A percentile compares a stretch with the other conserved stretches of the same genome.
phyloP scores from a whole-genome alignment of 2,329 filamentous ascomycete species.

The Scopulariopsis brevicaulis region DNA sequence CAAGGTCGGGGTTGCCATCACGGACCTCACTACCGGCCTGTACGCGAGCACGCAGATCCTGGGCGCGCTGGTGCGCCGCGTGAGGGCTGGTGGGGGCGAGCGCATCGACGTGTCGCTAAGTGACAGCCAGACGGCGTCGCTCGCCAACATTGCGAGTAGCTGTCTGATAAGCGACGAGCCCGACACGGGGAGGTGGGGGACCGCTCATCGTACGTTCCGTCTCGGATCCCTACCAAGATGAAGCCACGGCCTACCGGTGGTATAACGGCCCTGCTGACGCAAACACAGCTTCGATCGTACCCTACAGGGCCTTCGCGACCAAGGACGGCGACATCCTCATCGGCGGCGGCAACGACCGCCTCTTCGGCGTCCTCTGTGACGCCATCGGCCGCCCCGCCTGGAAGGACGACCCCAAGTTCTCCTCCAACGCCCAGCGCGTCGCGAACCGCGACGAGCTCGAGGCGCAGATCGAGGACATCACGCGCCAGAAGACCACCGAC shows the following conservation, averaged over 20 bases:
- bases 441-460: conserved; percentile 69
- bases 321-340: conserved; percentile 60
- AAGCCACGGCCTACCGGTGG: no score
- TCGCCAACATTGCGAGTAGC: conserved; percentile 93
- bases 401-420: conserved; percentile 47
- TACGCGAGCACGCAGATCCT: conserved; percentile 95
- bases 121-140: conserved; percentile 87
- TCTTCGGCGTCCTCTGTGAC: conserved; percentile 55
- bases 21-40: conserved; percentile 86
- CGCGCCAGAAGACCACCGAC: conserved; percentile 64
- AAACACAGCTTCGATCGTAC: conserved; percentile 79
- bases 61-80: conserved; percentile 74
- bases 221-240: neutral
- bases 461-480: conserved; percentile 64
- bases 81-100: conserved; percentile 68
- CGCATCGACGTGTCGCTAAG: conserved; percentile 86
- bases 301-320: conserved; percentile 76
- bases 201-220: conserved; percentile 61
- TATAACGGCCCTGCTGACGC: neutral
- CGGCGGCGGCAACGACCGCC: conserved; percentile 62
- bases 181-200: conserved; percentile 88
- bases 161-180: conserved; percentile 78
- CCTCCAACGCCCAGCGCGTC: conserved; percentile 51
- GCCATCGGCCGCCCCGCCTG: conserved; percentile 46
- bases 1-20: conserved; percentile 95